Evolutionary conservation across 2,329 filamentous ascomycete genomes (phyloP).

Genomic region (Alternaria tenuissima): DNA sequence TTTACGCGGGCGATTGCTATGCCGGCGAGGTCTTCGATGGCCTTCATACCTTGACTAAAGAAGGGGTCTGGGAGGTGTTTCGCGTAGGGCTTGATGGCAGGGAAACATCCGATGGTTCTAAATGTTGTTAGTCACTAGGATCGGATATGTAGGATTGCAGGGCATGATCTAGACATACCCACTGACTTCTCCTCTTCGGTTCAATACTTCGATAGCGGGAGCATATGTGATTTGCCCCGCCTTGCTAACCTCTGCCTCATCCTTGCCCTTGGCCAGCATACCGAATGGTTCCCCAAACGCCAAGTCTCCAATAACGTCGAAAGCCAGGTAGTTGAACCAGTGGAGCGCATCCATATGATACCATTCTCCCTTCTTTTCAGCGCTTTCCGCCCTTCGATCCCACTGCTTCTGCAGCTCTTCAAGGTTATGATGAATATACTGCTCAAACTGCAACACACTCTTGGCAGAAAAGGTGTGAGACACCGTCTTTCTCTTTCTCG

Average conservation of each 20-base stretch:
- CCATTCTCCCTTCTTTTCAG: slow-evolving; percentile 60
- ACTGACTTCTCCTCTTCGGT: slow-evolving; percentile 86
- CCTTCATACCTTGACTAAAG: slow-evolving; percentile 75
- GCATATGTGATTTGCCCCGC: slow-evolving; percentile 72
- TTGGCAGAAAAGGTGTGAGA: slow-evolving; percentile 87
- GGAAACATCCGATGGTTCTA: slow-evolving; percentile 75
- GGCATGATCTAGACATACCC: slow-evolving; percentile 55
- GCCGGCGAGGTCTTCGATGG: slow-evolving; percentile 81
- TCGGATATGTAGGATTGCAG: not conserved
- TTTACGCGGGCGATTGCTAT: slow-evolving; percentile 87
- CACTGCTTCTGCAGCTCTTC: slow-evolving; percentile 76
- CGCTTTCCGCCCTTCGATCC: slow-evolving; percentile 66
- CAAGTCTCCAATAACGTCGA: slow-evolving; percentile 63
- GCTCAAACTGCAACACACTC: slow-evolving; percentile 83
- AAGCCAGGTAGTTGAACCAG: slow-evolving; percentile 78
- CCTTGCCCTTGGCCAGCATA: slow-evolving; percentile 79
- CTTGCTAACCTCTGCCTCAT: slow-evolving; percentile 77
- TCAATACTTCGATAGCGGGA: slow-evolving; percentile 85
- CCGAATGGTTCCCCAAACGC: slow-evolving; percentile 82
- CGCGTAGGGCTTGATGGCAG: slow-evolving; percentile 79
- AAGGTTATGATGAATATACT: slow-evolving; percentile 84
- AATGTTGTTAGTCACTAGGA: slow-evolving; percentile 10
- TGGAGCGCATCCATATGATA: slow-evolving; percentile 76
- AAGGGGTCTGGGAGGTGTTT: slow-evolving; percentile 83
- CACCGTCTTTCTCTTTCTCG: slow-evolving; percentile 87